Evolutionary conservation across 305 asterid species (phyloP), one percentile per base, ranked within the genome.

Genomic region (Fraxinus sp.): DNA sequence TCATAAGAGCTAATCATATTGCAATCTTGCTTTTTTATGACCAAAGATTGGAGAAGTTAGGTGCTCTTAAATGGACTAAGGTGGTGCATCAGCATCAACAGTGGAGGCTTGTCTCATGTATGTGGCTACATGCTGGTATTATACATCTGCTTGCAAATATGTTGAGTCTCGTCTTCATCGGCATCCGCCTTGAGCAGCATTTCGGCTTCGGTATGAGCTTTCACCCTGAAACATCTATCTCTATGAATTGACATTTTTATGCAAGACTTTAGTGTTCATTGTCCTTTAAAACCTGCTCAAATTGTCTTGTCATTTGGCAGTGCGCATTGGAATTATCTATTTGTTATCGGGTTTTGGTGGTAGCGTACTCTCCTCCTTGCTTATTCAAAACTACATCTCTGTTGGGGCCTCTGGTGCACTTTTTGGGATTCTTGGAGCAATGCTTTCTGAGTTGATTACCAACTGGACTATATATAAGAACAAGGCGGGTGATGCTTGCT

Each of bases 401-500:
- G 98, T 93, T 36, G 98, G 98, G 83, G 98, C 98, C 79, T 95
- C 98, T 14, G 98, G 98, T 52, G 97, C 98, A 74, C 97, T 95
- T 52, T 93, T 93, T 73, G 98, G 98, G 66, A 95, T 95, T 87
- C 98, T 95, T 75, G 98, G 98, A 74, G 97, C 98, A 6, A 93
- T 93, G 97, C 98, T 95, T 52, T 86, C 98, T 0, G 98, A 95
- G 89, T 89, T 95, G 64, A 88, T 92, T 68, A 92, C 98, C 6
- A 95, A 95, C 79, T 95, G 98, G 98, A 87, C 90, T 78, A 91
- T 95, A 33, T 95, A 95, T 74, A 87, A 92, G 20, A 95, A 92
- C 86, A 95, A 93, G 97, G 98, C 89, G 36, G 18, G 83, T 14
- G 78, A 26, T 76, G 77, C n/a, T 22, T 66, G 5, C 11, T 78